These are phyloP conservation scores for Biscogniauxia mediterranea DNA, from an alignment of 2,329 filamentous ascomycete genomes.

Conservation along the genomic window DNA sequence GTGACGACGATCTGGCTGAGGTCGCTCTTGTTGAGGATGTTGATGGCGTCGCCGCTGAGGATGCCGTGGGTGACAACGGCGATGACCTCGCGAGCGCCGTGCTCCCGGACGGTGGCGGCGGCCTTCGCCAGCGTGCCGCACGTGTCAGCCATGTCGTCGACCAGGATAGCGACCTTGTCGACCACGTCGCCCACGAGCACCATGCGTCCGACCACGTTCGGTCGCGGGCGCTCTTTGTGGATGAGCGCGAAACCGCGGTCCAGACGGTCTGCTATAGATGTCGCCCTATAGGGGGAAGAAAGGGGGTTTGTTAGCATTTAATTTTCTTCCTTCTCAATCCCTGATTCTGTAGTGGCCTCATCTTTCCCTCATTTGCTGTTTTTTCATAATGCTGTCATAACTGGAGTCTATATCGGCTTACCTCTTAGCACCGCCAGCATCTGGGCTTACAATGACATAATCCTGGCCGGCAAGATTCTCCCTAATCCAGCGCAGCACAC, in stretches of 20 bases:
- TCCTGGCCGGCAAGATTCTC: conserved; percentile 80
- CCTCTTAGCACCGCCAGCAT: conserved; percentile 92
- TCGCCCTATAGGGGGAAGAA: conserved; percentile 55
- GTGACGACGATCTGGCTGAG: conserved; percentile 72
- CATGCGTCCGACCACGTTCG: conserved; percentile 88
- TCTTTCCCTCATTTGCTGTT: not conserved
- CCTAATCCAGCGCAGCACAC: conserved; percentile 85
- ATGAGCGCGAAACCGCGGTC: conserved; percentile 92
- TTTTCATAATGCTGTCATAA: not conserved
- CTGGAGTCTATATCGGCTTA: conserved; percentile 33
- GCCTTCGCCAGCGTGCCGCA: conserved; percentile 82
- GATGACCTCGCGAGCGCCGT: conserved; percentile 84
- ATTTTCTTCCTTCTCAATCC: not conserved
- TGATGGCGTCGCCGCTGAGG: conserved; percentile 64
- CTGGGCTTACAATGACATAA: conserved; percentile 91
- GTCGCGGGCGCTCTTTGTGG: conserved; percentile 87
- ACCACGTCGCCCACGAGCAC: conserved; percentile 92
- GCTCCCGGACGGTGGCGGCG: conserved; percentile 80
- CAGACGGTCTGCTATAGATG: conserved; percentile 87
- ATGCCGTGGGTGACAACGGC: conserved; percentile 96
- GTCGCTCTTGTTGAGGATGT: conserved; percentile 67
- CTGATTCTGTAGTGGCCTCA: not conserved
- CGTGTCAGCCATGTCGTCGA: conserved; percentile 97
- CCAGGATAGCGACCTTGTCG: conserved; percentile 89
- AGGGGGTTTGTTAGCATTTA: conserved; percentile 7